phyloP scores from a whole-genome alignment of 2,329 filamentous ascomycete species.

The Neofusicoccum kwambonambiense region DNA sequence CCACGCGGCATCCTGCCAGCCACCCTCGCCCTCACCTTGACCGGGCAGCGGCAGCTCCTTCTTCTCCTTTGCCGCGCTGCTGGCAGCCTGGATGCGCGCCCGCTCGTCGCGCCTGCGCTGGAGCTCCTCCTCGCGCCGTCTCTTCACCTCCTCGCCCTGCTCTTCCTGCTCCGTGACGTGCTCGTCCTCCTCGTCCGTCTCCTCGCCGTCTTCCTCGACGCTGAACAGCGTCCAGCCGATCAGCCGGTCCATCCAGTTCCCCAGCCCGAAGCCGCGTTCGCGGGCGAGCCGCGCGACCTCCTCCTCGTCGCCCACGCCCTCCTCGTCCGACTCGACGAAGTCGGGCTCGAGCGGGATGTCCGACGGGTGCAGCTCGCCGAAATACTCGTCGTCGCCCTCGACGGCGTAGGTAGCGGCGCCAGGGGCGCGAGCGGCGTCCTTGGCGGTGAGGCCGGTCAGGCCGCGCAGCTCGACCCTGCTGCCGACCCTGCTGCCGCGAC shows the following conservation, averaged over 20 bases:
- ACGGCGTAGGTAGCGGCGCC: conserved; percentile 17
- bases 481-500: conserved; percentile 11
- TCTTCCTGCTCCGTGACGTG: conserved; percentile 29
- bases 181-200: conserved; percentile 32
- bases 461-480: conserved; percentile 7
- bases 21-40: conserved; percentile 39
- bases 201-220: conserved; percentile 51
- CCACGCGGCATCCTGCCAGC: conserved; percentile 61
- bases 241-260: conserved; percentile 56
- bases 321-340: conserved; percentile 48
- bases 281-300: conserved; percentile 53
- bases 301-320: conserved; percentile 49
- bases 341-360: conserved; percentile 42
- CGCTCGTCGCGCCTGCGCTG: conserved; percentile 33
- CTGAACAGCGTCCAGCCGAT: conserved; percentile 59
- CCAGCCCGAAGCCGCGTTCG: conserved; percentile 55
- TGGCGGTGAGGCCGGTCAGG: conserved; percentile 2
- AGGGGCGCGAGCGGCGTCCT: background rate
- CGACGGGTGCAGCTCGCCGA: conserved; percentile 26
- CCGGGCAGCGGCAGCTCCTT: conserved; percentile 20
- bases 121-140: conserved; percentile 34
- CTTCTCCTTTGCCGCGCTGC: conserved; percentile 24
- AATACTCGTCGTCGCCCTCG: conserved; percentile 29
- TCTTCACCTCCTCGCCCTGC: conserved; percentile 35
- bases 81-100: conserved; percentile 1